Conservation (phyloP, 1,284 basidiomycete species). For the Sphagnurus paluster region DNA sequence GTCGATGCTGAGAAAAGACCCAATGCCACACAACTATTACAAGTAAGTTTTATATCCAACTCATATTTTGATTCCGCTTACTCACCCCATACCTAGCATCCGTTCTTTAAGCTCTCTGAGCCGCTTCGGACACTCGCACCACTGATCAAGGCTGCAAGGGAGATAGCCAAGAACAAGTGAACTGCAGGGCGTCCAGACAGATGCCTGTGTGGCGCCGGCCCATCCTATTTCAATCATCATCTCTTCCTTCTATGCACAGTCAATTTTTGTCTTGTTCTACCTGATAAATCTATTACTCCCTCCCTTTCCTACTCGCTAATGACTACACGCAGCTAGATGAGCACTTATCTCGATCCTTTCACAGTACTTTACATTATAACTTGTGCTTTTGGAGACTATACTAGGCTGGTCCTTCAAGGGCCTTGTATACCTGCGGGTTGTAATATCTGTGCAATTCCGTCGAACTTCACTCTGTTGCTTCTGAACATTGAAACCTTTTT, state of each 20-base stretch:
- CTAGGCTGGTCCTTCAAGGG: constrained; percentile 8
- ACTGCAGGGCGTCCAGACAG: neutral
- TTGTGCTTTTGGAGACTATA: neutral
- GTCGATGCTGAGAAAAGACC: constrained; percentile 95
- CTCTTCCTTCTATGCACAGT: constrained; percentile 2
- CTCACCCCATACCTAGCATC: constrained; percentile 53
- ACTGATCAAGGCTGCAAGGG: constrained; percentile 91
- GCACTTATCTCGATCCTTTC: constrained; percentile 2
- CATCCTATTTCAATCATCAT: constrained; percentile 8
- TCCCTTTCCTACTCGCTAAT: constrained; percentile 7
- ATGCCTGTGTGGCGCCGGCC: constrained; percentile 1
- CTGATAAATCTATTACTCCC: constrained; percentile 1
- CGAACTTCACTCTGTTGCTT: too few species aligned
- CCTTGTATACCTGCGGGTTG: constrained; percentile 14
- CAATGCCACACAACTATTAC: constrained; percentile 80
- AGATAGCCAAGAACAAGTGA: constrained; percentile 73
- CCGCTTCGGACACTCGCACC: constrained; percentile 86
- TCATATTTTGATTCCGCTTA: neutral
- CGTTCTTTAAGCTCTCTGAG: constrained; percentile 88
- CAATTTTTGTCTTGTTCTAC: neutral
- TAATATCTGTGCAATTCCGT: too few species aligned
- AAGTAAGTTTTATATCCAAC: constrained; percentile 44
- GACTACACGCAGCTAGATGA: constrained; percentile 7
- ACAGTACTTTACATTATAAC: neutral
- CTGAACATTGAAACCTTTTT: too few species aligned